These are phyloP conservation scores for Chlorencoelia australis DNA, from an alignment of 2,329 filamentous ascomycete genomes.

Conservation along the genomic window DNA sequence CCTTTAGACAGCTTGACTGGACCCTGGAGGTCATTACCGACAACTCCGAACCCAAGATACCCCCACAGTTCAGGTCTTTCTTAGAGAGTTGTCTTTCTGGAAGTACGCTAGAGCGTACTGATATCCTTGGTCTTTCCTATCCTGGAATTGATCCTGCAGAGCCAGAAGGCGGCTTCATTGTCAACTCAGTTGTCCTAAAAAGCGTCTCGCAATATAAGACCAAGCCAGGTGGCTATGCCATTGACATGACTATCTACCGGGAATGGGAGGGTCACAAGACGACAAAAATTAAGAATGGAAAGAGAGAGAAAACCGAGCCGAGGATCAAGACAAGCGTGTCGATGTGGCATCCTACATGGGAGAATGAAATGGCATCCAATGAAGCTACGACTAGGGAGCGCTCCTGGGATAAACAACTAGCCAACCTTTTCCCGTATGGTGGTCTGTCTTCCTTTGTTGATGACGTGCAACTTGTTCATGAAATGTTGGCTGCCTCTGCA, in stretches of 20 bases:
- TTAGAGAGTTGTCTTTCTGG: slow-evolving; percentile 14
- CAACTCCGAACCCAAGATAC: slow-evolving; percentile 13
- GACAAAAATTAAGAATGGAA: too few species aligned
- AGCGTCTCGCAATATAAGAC: slow-evolving; percentile 21
- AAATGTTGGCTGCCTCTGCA: too few species aligned
- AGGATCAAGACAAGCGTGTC: slow-evolving; percentile 17
- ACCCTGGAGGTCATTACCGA: slow-evolving; percentile 24
- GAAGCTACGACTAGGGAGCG: slow-evolving; percentile 14
- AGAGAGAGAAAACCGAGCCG: too few species aligned
- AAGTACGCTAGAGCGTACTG: slow-evolving; percentile 10
- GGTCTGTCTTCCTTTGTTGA: slow-evolving; percentile 16
- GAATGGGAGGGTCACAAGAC: slow-evolving; percentile 18
- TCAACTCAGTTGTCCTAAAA: slow-evolving; percentile 16
- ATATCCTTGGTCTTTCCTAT: slow-evolving; percentile 18
- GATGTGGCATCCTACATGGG: slow-evolving; percentile 24
- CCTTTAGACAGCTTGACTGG: slow-evolving; percentile 22
- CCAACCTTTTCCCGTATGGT: slow-evolving; percentile 17
- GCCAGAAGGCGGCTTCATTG: slow-evolving; percentile 7
- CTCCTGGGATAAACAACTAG: slow-evolving; percentile 16
- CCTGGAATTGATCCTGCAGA: slow-evolving; percentile 14
- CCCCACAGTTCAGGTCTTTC: slow-evolving; percentile 11
- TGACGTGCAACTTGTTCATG: too few species aligned
- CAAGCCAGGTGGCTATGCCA: slow-evolving; percentile 15
- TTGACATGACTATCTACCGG: slow-evolving; percentile 25
- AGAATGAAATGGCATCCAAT: slow-evolving; percentile 19